Percentiles rank a stretch among this genome's conserved stretches.
Conservation (phyloP, 1,284 basidiomycete genomes). For the Marasmius sp. region DNA sequence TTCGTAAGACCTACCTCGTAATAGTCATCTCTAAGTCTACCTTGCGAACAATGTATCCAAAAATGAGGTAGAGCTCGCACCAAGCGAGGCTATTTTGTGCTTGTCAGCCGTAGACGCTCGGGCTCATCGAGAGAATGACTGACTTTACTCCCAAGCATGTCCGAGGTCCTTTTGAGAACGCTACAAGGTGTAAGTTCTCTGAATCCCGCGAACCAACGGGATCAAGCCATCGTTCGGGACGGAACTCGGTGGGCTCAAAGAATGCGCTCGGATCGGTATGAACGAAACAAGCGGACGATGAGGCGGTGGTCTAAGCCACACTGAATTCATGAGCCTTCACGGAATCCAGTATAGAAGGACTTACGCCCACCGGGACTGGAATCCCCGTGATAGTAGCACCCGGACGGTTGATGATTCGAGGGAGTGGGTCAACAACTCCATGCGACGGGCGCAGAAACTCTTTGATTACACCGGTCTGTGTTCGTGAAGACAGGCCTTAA, state of each 20-base stretch:
- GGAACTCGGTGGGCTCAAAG: conserved; percentile 24
- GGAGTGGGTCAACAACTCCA: conserved; percentile 18
- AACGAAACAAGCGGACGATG: conserved; percentile 21
- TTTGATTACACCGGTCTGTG: conserved; percentile 23
- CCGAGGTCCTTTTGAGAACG: conserved; percentile 33
- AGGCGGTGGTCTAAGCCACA: conserved; percentile 20
- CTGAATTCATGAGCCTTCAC: neutral
- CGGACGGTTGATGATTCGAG: conserved; percentile 19
- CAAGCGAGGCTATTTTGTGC: conserved; percentile 21
- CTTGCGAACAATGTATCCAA: conserved; percentile 26
- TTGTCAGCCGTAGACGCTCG: neutral
- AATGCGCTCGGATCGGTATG: conserved; percentile 19
- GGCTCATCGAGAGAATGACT: neutral
- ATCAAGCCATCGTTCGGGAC: conserved; percentile 27
- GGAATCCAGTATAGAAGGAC: conserved; percentile 1
- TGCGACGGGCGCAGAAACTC: conserved; percentile 22
- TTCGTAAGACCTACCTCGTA: conserved; percentile 1
- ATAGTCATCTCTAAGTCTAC: neutral
- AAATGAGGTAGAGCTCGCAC: conserved; percentile 27
- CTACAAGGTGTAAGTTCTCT: conserved; percentile 25
- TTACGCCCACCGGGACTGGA: conserved; percentile 21
- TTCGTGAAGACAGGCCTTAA: neutral
- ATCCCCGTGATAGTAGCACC: conserved; percentile 15
- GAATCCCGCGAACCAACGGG: conserved; percentile 18
- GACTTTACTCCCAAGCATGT: conserved; percentile 16